phyloP scores from a whole-genome alignment of 352 stramenopile genomes.

The Globisporangium rhizosaccharum region DNA sequence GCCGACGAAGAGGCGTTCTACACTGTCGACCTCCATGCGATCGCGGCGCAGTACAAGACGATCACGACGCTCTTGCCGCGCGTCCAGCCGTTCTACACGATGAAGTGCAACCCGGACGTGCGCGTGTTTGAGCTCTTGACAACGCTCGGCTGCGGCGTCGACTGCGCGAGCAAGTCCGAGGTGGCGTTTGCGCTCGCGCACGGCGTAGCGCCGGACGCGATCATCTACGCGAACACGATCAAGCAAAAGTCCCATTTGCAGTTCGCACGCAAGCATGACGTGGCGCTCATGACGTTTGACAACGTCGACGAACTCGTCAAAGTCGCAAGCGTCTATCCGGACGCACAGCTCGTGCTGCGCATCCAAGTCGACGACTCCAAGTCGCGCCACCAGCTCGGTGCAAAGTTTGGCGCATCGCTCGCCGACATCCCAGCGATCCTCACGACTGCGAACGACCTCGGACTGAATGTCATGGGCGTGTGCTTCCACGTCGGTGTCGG shows the following conservation, averaged over 20 bases:
- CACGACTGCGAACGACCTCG: slow-evolving; percentile 40
- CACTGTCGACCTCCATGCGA: slow-evolving; percentile 44
- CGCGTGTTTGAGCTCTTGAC: slow-evolving; percentile 42
- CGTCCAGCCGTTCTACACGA: slow-evolving; percentile 82
- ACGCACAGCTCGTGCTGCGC: slow-evolving; percentile 54
- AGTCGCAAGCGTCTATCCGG: slow-evolving; percentile 28
- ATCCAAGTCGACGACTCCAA: slow-evolving; percentile 87
- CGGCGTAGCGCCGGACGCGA: slow-evolving; percentile 42
- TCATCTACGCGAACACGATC: slow-evolving; percentile 90
- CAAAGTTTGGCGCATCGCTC: slow-evolving; percentile 79
- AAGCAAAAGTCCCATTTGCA: slow-evolving; percentile 74
- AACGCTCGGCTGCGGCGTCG: slow-evolving; percentile 60
- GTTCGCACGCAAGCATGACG: slow-evolving; percentile 45
- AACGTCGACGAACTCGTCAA: slow-evolving; percentile 81
- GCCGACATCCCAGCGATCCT: slow-evolving; percentile 57
- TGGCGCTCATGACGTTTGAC: slow-evolving; percentile 85
- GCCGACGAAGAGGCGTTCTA: slow-evolving; percentile 57
- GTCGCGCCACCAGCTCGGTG: slow-evolving; percentile 64
- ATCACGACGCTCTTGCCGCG: slow-evolving; percentile 41
- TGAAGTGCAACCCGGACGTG: slow-evolving; percentile 88
- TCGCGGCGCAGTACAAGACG: slow-evolving; percentile 43
- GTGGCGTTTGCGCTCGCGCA: slow-evolving; percentile 61
- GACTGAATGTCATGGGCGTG: slow-evolving; percentile 74
- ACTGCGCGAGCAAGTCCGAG: slow-evolving; percentile 84
- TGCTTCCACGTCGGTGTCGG: slow-evolving; percentile 88